Base-by-base conservation (phyloP, 2,329 filamentous ascomycete genomes). In the Alternaria arbusti region DNA sequence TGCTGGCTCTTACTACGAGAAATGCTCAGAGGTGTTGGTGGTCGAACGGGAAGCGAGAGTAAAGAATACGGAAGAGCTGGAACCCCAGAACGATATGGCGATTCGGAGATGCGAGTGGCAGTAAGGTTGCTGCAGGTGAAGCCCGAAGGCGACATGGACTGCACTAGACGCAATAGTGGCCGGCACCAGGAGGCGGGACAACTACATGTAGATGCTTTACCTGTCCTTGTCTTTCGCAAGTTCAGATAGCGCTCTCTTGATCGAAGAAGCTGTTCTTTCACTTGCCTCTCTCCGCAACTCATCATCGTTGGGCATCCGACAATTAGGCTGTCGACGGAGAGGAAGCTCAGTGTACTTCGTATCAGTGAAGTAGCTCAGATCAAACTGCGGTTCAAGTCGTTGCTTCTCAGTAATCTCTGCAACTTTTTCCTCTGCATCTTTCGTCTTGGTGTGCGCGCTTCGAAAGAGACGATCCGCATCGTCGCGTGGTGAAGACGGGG, bases 391-490 rank as follows among this genome's bases (percentile, higher is more conserved):
- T 17, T 52, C 44, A 25, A 55, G 30, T 13, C 26, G 44, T 3
- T 23, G 17, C 32, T 12, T 22, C 17, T 50, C 25, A 3, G 23
- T 23, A 9, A 23, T 10, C 13, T 47, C 12, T 10, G 6, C 15
- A 17, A 32, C 11, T 4, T 10, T 30, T 8, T 28, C 5, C 2
- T 50, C 22, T 20, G 45, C 26, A 17, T 57, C 54, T n/a, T 26
- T 10, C 11, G 36, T 22, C 2, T 22, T 49, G 32, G 12, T 26
- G 9, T 7, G 15, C 3, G 47, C 22, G 25, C 52, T 59, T 20
- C 28, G 55, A 11, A 57, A 64, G 9, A 59, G 23, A 32, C 54
- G 23, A 6, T 47, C 23, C 7, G 50, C 60, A 30, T 61, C 54
- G 9, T 66, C 50, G n/a, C 36, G 20, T 32, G n/a, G 11, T 30